Evolutionary conservation across 305 asterid genomes (phyloP).

Genomic region (Petunia hybrid): DNA sequence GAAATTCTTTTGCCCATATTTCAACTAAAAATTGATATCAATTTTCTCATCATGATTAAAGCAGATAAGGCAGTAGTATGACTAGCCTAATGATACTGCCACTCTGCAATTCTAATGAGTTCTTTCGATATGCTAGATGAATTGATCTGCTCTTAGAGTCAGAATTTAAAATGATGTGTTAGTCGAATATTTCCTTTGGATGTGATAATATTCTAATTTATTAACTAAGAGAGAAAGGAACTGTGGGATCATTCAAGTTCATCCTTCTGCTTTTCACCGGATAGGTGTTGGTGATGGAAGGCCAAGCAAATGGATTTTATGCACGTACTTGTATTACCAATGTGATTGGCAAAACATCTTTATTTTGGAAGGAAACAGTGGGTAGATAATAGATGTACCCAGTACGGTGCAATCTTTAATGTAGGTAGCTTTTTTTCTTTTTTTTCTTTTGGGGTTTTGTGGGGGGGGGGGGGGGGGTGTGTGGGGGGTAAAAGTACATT

Average conservation of each 20-base stretch:
- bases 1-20: background rate
- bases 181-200: background rate
- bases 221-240: background rate
- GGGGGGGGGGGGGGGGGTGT: too few relatives aligned
- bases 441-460: too few relatives aligned
- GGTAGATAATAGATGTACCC: background rate
- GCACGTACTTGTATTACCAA: background rate
- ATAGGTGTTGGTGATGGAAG: conserved; percentile 11
- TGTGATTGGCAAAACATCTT: background rate
- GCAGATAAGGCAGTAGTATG: background rate
- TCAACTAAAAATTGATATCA: conserved; percentile 14
- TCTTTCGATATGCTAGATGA: background rate
- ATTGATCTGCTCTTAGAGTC: background rate
- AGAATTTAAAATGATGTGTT: background rate
- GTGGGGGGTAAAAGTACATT: background rate
- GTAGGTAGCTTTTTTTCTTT: background rate
- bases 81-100: conserved; percentile 16
- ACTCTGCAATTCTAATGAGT: background rate
- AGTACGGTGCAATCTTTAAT: background rate
- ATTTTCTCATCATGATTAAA: conserved; percentile 19
- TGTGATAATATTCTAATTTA: background rate
- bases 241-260: background rate
- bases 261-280: background rate
- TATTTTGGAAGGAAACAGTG: background rate
- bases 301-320: background rate